Evolutionary conservation across 768 basidiomycete species (phyloP).

Genomic region (Mycena epipterygia): DNA sequence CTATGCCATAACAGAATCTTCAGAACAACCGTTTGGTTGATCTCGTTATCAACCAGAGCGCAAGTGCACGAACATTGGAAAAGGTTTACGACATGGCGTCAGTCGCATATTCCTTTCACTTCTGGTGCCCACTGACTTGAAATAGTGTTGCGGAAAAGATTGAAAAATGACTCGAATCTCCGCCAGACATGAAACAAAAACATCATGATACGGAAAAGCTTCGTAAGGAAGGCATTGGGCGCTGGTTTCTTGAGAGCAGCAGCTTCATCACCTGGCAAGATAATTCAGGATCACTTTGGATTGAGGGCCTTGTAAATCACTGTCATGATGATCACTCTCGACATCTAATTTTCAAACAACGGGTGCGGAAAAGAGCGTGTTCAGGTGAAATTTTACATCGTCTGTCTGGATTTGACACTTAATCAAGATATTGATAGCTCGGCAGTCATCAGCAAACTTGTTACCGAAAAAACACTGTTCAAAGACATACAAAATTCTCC

Average conservation of each 20-base stretch:
- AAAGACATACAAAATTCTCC: neutral
- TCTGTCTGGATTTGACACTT: neutral
- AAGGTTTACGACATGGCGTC: constrained; percentile 7
- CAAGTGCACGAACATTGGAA: neutral
- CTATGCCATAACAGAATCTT: neutral
- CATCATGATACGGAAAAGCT: constrained; percentile 9
- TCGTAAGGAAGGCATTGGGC: constrained; percentile 4
- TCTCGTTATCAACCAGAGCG: neutral
- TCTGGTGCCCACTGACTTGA: neutral
- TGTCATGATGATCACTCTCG: neutral
- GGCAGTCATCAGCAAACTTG: neutral
- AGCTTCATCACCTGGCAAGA: constrained; percentile 18
- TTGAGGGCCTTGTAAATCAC: constrained; percentile 8
- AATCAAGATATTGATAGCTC: neutral
- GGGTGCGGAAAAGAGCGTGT: constrained; percentile 12
- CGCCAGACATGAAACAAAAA: constrained; percentile 6
- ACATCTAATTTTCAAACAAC: neutral
- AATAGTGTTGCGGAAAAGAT: neutral
- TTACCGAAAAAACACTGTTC: neutral
- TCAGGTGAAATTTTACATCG: neutral
- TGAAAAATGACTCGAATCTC: constrained; percentile 6
- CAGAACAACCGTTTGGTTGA: constrained; percentile 23
- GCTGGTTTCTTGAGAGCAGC: constrained; percentile 1
- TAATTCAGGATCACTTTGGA: constrained; percentile 1
- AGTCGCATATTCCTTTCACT: neutral